Evolutionary conservation across 352 stramenopile genomes (phyloP), one percentile per base, ranked within the genome.

Genomic region (Pythium insidiosum): DNA sequence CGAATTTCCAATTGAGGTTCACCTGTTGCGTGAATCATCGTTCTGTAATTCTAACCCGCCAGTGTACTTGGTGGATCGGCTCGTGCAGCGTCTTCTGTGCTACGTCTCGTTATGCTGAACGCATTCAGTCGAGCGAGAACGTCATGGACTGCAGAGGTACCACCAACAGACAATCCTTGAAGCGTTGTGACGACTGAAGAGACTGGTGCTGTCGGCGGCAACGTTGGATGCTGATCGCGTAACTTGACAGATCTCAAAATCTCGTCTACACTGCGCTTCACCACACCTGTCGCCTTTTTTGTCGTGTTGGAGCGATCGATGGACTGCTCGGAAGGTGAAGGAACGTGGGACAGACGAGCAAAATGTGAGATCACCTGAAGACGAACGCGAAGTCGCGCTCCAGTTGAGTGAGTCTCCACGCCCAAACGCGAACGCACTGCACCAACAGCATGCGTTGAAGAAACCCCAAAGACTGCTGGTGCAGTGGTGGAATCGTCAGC

Each of bases 211-310:
- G 50, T 43, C n/a, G 50, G 44, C 9, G 50, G 37, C 15, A 37
- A 51, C 22, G 43, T 51, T n/a, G n/a, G n/a, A n/a, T n/a, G n/a
- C n/a, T n/a, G n/a, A n/a, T n/a, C n/a, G n/a, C n/a, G n/a, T 5
- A 70, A 37, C 15, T 72, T 67, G 4, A 83, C 60, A 0, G 68
- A 61, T 34, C 75, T 68, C 19, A 88, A 21, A 25, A 84, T 88
- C 49, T 88, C 75, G 16, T 88, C 65, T 2, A 88, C 75, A 10
- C 73, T 85, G 40, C 75, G 68, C 43, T 88, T 86, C 18, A 86
- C 52, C n/a, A 83, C 46, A 2, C 31, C 34, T 4, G 18, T 30
- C 5, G 6, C 19, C 34, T 39, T 39, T 20, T n/a, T 39, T 39
- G 13, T 20, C 18, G 0, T 45, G 58, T 11, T 15, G 6, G 19